Percentiles rank a stretch among this genome's conserved stretches.
Evolutionary conservation across 1,139 yeast genomes (phyloP).

Genomic region (Saccharomyces hybrid): DNA sequence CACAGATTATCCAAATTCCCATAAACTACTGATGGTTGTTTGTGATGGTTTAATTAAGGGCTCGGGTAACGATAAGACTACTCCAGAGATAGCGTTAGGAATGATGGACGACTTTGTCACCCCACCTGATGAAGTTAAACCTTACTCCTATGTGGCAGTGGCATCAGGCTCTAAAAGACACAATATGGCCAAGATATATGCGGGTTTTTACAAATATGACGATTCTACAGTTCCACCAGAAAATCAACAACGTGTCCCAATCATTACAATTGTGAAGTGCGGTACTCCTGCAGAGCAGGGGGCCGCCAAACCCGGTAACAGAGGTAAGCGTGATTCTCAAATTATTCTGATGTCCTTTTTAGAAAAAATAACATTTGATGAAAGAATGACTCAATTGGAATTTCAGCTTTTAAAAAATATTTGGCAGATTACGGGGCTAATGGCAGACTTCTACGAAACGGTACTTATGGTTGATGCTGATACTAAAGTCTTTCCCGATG

Average conservation of each 20-base stretch:
- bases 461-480: constrained; percentile 97
- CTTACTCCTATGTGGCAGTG: constrained; percentile 88
- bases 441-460: constrained; percentile 80
- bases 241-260: constrained; percentile 85
- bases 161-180: constrained; percentile 90
- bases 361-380: constrained; percentile 88
- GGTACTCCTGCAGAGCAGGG: constrained; percentile 81
- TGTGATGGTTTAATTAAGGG: constrained; percentile 96
- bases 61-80: constrained; percentile 75
- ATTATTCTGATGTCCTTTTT: constrained; percentile 87
- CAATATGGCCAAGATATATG: constrained; percentile 92
- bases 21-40: constrained; percentile 71
- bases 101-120: constrained; percentile 82
- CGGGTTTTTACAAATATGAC: constrained; percentile 83
- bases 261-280: constrained; percentile 77
- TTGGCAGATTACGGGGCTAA: constrained; percentile 82
- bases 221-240: constrained; percentile 65
- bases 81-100: constrained; percentile 80
- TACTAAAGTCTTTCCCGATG: constrained; percentile 85
- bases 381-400: constrained; percentile 93
- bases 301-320: constrained; percentile 88
- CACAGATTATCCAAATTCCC: constrained; percentile 91
- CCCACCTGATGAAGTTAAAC: constrained; percentile 64
- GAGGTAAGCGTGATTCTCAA: constrained; percentile 98
- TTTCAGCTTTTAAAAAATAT: constrained; percentile 71